Evolutionary conservation across 2,329 filamentous ascomycete genomes (phyloP).

Genomic region (Sclerotinia nivalis): DNA sequence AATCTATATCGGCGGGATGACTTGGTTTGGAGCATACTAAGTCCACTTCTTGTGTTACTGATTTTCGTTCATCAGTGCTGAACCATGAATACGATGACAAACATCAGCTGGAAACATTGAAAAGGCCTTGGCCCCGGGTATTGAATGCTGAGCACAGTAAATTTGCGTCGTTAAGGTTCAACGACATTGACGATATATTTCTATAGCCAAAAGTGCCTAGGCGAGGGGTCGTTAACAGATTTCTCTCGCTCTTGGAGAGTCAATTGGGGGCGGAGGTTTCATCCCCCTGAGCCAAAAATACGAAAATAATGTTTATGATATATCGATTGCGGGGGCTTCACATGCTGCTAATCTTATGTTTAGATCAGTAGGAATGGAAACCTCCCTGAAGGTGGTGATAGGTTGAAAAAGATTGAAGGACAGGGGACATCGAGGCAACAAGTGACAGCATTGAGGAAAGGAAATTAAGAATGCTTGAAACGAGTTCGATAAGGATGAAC

Average conservation of each 20-base stretch:
- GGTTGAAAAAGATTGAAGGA: background rate
- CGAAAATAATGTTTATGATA: background rate
- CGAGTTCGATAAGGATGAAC: constrained; percentile 18
- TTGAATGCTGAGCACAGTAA: background rate
- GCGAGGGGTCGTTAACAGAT: background rate
- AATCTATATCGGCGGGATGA: constrained; percentile 1
- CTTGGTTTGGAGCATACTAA: background rate
- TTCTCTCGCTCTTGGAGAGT: constrained; percentile 2
- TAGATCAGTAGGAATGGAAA: constrained; percentile 5
- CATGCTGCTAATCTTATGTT: constrained; percentile 11
- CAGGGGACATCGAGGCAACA: background rate
- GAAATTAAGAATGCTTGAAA: constrained; percentile 21
- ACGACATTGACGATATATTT: background rate
- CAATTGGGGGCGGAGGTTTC: constrained; percentile 13
- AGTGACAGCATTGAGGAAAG: constrained; percentile 12
- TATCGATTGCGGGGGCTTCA: constrained; percentile 12
- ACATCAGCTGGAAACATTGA: background rate
- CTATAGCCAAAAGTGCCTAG: background rate
- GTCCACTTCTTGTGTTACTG: background rate
- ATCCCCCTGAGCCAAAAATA: constrained; percentile 9
- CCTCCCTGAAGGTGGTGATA: background rate
- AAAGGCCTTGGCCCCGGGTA: background rate
- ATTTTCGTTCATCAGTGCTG: constrained; percentile 11
- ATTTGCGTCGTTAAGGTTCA: background rate
- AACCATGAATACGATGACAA: constrained; percentile 7